Conservation (phyloP, 192 early-diverging fungal species). For the Martensiomyces pterosporus region DNA sequence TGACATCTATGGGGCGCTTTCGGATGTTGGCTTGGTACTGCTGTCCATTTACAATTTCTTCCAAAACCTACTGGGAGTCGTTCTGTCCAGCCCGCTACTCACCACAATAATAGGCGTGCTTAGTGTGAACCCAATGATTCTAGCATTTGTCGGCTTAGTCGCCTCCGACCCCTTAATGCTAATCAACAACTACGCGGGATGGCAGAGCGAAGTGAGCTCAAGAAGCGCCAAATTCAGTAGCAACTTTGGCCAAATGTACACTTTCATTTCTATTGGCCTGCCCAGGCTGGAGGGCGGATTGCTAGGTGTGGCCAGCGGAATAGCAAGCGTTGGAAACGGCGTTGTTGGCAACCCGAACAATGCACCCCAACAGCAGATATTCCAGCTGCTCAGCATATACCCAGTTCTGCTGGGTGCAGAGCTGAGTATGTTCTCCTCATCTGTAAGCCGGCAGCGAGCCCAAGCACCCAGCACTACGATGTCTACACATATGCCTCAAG, state of each 20-base stretch:
- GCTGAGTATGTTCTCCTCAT: neutral
- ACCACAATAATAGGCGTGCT: conserved; percentile 2
- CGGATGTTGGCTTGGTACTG: conserved; percentile 10
- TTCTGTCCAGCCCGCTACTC: conserved; percentile 28
- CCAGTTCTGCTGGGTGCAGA: neutral
- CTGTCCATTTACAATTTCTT: conserved; percentile 24
- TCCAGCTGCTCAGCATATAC: neutral
- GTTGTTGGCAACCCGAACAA: too few relatives aligned
- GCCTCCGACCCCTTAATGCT: conserved; percentile 24
- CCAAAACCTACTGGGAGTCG: conserved; percentile 18
- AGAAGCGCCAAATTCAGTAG: conserved; percentile 8
- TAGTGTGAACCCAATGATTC: conserved; percentile 16
- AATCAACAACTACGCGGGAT: conserved; percentile 17
- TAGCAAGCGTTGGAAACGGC: conserved; percentile 17
- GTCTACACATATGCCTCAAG: too few relatives aligned
- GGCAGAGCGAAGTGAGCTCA: conserved; percentile 24
- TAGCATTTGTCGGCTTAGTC: conserved; percentile 2
- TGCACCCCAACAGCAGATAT: too few relatives aligned
- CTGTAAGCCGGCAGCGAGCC: too few relatives aligned
- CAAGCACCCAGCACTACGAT: too few relatives aligned
- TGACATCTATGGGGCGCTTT: conserved; percentile 9
- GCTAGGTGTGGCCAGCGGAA: conserved; percentile 12
- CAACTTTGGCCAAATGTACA: conserved; percentile 21
- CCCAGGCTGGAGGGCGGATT: conserved; percentile 20
- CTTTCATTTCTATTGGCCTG: conserved; percentile 25